These are phyloP conservation scores for Alternaria triticimaculans DNA, from an alignment of 2,329 filamentous ascomycete genomes.

Conservation along the genomic window DNA sequence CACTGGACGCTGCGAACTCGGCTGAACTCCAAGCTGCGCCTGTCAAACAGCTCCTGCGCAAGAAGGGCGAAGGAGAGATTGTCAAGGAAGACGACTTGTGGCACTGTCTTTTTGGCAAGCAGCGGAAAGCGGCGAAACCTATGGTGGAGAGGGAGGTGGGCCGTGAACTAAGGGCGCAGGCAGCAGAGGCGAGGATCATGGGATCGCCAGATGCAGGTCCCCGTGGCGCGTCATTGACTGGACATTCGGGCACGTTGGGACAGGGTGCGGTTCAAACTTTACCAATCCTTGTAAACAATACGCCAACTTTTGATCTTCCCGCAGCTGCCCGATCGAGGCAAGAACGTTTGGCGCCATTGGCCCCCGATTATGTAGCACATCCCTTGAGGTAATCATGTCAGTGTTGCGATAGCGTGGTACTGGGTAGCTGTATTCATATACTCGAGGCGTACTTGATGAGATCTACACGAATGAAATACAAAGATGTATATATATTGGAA, in stretches of 20 bases:
- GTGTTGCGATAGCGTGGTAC: background rate
- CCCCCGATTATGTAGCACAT: background rate
- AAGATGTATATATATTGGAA: background rate
- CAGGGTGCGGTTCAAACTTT: background rate
- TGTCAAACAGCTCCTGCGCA: slow-evolving; percentile 73
- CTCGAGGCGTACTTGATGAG: background rate
- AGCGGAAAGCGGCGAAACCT: slow-evolving; percentile 47
- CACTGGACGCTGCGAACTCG: slow-evolving; percentile 83
- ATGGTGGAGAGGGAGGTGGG: slow-evolving; percentile 54
- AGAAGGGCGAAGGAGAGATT: slow-evolving; percentile 75
- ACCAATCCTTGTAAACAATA: background rate
- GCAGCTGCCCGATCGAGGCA: background rate
- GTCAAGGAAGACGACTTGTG: slow-evolving; percentile 82
- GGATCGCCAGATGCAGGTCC: background rate
- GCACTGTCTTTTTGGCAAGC: slow-evolving; percentile 81
- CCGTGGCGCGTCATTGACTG: background rate
- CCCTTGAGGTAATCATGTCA: background rate
- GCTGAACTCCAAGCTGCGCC: slow-evolving; percentile 78
- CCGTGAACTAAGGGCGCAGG: slow-evolving; percentile 61
- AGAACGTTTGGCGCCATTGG: background rate
- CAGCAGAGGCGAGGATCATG: slow-evolving; percentile 53
- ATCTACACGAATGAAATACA: background rate
- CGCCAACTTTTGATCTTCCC: background rate
- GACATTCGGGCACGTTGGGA: background rate
- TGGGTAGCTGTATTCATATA: background rate